Conservation (phyloP, 306 rosid genomes). For the Castanea crenata region DNA sequence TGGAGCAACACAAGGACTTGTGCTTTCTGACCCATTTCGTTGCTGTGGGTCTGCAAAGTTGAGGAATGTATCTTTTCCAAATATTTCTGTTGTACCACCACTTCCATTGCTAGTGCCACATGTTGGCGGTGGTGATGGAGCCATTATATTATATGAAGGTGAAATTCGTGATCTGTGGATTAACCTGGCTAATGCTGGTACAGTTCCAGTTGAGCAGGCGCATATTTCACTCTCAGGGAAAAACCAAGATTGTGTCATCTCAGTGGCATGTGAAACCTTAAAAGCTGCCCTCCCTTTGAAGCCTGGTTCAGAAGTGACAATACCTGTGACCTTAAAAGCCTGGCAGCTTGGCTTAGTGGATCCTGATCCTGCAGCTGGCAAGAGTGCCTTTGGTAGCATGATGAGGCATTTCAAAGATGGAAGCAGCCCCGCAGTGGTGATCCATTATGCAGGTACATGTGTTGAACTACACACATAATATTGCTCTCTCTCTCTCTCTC, state of each 20-base stretch:
- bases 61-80: slow-evolving; percentile 76
- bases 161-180: slow-evolving; percentile 91
- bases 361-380: slow-evolving; percentile 57
- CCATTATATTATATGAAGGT: slow-evolving; percentile 90
- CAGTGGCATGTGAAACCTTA: slow-evolving; percentile 66
- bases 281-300: slow-evolving; percentile 81
- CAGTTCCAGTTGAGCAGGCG: slow-evolving; percentile 88
- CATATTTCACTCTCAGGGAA: slow-evolving; percentile 89
- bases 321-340: slow-evolving; percentile 89
- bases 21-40: slow-evolving; percentile 95
- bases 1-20: slow-evolving; percentile 95
- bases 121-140: slow-evolving; percentile 91
- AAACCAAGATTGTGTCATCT: slow-evolving; percentile 86
- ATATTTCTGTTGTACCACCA: slow-evolving; percentile 72
- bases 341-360: slow-evolving; percentile 73
- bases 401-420: slow-evolving; percentile 73
- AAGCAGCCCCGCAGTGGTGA: slow-evolving; percentile 69
- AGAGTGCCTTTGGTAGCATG: slow-evolving; percentile 52
- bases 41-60: slow-evolving; percentile 90
- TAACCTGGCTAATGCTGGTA: slow-evolving; percentile 93
- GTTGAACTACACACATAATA: neutral
- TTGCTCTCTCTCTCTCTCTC: neutral
- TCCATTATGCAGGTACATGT: slow-evolving; percentile 86
- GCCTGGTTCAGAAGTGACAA: slow-evolving; percentile 91
- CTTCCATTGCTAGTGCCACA: slow-evolving; percentile 81